Base-by-base conservation (phyloP, 768 basidiomycete genomes). In the Rhodotorula babjevae region DNA sequence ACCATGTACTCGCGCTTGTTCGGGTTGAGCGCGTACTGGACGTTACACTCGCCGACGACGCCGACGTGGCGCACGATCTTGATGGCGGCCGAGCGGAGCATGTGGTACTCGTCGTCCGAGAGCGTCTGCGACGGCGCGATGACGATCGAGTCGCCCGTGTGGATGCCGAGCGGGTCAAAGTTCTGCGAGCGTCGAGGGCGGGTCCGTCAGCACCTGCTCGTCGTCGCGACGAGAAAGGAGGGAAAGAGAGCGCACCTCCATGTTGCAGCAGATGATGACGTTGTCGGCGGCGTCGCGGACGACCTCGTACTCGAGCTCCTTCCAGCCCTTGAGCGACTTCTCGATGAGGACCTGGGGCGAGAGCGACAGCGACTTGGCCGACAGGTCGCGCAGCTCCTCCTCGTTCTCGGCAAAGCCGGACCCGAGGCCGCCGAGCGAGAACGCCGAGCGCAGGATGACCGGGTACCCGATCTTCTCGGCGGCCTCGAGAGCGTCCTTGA, bases 251-350 rank as follows among this genome's bases (percentile, higher is more conserved):
- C 76, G 53, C 42, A 76, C 77, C 77, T 79, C 92, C 92, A 95
- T 95, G 82, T 94, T 94, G 83, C 95, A 98, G 84, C 94, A 97
- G 78, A 97, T 98, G 82, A 99, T 99, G 40, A 94, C 97, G 84
- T 98, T 76, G 82, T 99, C 96, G 63, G 95, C 95, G 76, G 86
- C 93, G 80, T 99, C 96, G 65, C 96, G 90, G 79, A 98, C 96
- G 73, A 99, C 96, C 81, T 99, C 96, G 77, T 98, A 99, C 83
- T 99, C 96, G 74, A 98, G 86, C 83, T 99, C 96, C 81, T 99
- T 99, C 96, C 96, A 99, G 44, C 96, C 96, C 83, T 98, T 98
- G 89, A 99, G 91, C 77, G 90, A 92, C 62, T 93, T 90, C 83
- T 98, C 96, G 74, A 99, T 93, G 68, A 99, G 86, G 57, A 98